Evolutionary conservation across 257 asterid species (phyloP).

Genomic region (Craterostigma plantagineum): DNA sequence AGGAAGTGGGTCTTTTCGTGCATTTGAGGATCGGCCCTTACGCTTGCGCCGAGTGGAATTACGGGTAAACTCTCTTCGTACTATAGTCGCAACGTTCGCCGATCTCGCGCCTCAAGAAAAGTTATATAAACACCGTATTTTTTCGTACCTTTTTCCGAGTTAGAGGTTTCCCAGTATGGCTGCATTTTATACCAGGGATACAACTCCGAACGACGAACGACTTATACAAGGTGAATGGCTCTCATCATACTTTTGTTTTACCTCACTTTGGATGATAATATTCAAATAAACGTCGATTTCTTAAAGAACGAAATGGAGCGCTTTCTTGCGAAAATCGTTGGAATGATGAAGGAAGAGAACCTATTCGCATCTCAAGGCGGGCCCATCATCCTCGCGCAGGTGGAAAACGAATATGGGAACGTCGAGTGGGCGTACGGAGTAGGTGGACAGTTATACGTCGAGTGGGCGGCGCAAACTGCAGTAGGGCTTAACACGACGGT

Average conservation of each 20-base stretch:
- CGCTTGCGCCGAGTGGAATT: conserved; percentile 90
- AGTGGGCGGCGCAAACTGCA: conserved; percentile 86
- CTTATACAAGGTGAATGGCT: conserved; percentile 41
- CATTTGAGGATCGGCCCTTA: conserved; percentile 70
- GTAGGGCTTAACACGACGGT: conserved; percentile 44
- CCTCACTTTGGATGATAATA: conserved; percentile 1
- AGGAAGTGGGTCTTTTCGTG: conserved; percentile 54
- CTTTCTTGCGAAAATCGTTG: conserved; percentile 48
- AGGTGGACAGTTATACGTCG: conserved; percentile 35
- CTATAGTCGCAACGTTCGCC: no score
- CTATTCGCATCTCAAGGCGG: conserved; percentile 80
- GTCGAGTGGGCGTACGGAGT: conserved; percentile 67
- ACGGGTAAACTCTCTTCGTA: conserved; percentile 24
- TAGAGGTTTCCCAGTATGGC: conserved; percentile 84
- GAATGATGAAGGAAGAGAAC: conserved; percentile 64
- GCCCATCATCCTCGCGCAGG: conserved; percentile 76
- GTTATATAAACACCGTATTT: not conserved
- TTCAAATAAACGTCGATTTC: conserved; percentile 9
- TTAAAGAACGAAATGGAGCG: conserved; percentile 58
- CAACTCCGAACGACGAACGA: conserved; percentile 47
- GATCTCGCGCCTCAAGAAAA: no score
- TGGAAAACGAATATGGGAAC: conserved; percentile 72
- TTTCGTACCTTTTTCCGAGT: conserved; percentile 7
- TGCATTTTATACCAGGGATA: conserved; percentile 66
- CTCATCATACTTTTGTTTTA: not conserved